Evolutionary conservation across 306 rosid genomes (phyloP).

Genomic region (Ziziphus jujuba): DNA sequence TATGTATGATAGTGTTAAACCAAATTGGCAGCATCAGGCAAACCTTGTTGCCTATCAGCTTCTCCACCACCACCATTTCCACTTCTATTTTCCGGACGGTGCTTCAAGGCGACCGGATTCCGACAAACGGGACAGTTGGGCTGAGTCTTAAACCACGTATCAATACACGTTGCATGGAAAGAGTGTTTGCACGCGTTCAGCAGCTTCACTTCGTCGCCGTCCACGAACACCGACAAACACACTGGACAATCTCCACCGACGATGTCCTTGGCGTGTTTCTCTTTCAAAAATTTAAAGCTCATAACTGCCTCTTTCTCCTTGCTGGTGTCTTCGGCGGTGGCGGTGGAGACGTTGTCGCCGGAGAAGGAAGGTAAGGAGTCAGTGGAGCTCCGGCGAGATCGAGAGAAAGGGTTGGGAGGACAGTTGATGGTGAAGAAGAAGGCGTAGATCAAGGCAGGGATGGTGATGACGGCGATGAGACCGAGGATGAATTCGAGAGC

Average conservation of each 20-base stretch:
- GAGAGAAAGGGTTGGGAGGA: constrained; percentile 40
- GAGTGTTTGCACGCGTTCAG: constrained; percentile 66
- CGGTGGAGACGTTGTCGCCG: constrained; percentile 7
- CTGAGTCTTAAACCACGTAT: constrained; percentile 61
- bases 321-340: background rate
- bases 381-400: constrained; percentile 23
- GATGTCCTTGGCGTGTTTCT: constrained; percentile 38
- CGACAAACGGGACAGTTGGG: constrained; percentile 82
- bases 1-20: constrained; percentile 47
- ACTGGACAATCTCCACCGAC: constrained; percentile 79
- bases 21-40: constrained; percentile 42
- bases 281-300: constrained; percentile 45
- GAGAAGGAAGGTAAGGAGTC: constrained; percentile 16
- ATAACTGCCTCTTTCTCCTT: constrained; percentile 18
- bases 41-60: constrained; percentile 38
- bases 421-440: constrained; percentile 68
- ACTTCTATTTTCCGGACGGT: constrained; percentile 1
- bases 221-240: constrained; percentile 60
- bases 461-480: constrained; percentile 62
- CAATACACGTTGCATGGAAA: constrained; percentile 63
- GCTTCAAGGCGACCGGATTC: constrained; percentile 38
- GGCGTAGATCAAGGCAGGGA: constrained; percentile 71
- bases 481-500: constrained; percentile 82
- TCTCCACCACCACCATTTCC: constrained; percentile 17
- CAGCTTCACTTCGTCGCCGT: constrained; percentile 66